Evolutionary conservation across 2,329 filamentous ascomycete genomes (phyloP).

Genomic region (Spiromastix sp.): DNA sequence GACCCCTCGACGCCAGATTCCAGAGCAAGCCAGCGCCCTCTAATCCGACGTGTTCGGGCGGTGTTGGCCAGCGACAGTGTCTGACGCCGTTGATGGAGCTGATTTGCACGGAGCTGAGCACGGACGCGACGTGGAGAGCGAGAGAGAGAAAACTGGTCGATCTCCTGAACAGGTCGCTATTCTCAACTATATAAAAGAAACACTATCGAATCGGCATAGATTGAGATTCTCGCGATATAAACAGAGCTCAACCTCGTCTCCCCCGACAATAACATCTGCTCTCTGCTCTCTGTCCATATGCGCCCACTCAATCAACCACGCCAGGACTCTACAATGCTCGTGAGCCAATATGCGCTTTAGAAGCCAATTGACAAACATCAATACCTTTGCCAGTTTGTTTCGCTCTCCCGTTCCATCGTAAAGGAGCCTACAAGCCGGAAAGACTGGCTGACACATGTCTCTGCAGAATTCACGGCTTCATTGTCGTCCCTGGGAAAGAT

Average conservation of each 20-base stretch:
- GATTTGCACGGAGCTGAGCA: not conserved
- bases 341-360: not conserved
- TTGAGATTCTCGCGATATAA: too few species aligned
- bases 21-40: conserved; percentile 4
- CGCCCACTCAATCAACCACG: too few species aligned
- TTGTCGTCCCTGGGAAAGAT: conserved; percentile 64
- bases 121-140: too few species aligned
- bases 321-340: not conserved
- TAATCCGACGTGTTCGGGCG: not conserved
- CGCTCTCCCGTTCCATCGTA: not conserved
- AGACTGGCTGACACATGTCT: conserved; percentile 8
- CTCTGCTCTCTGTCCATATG: too few species aligned
- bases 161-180: too few species aligned
- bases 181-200: too few species aligned
- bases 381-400: conserved; percentile 42
- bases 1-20: not conserved
- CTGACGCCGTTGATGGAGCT: not conserved
- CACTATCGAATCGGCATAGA: too few species aligned
- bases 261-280: too few species aligned
- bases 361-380: not conserved
- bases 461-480: conserved; percentile 50
- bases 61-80: not conserved
- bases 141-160: too few species aligned
- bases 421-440: not conserved
- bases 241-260: too few species aligned